Conservation (phyloP, 2,329 filamentous ascomycete genomes). For the Phoma sp. region DNA sequence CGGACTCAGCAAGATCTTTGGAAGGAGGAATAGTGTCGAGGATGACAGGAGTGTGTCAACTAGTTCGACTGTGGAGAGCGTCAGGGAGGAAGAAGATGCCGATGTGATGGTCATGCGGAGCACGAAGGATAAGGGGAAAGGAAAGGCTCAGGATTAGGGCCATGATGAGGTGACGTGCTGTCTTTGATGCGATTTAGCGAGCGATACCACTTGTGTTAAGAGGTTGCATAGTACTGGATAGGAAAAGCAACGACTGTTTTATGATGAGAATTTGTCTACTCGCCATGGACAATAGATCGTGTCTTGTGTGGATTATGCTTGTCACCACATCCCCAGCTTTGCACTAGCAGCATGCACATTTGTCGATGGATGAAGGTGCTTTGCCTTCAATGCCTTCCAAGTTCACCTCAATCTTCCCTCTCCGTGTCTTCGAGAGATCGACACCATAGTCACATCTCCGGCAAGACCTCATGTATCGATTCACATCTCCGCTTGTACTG, state of each 20-base stretch:
- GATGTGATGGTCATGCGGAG: slow-evolving; percentile 14
- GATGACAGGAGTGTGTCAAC: slow-evolving; percentile 11
- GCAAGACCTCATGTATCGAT: too few species aligned
- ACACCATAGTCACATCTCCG: too few species aligned
- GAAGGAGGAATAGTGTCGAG: slow-evolving; percentile 8
- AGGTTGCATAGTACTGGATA: not conserved
- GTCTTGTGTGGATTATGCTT: too few species aligned
- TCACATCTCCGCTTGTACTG: too few species aligned
- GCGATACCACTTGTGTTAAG: not conserved
- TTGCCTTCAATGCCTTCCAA: too few species aligned
- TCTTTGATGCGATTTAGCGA: not conserved
- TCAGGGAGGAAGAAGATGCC: slow-evolving; percentile 9
- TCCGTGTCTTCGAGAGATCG: too few species aligned
- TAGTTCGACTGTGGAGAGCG: slow-evolving; percentile 11
- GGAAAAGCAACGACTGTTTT: not conserved
- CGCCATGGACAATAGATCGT: not conserved
- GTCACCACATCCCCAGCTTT: too few species aligned
- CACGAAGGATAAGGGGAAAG: slow-evolving; percentile 5
- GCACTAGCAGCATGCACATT: too few species aligned
- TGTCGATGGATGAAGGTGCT: too few species aligned
- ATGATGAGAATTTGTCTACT: not conserved
- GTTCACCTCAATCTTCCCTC: too few species aligned
- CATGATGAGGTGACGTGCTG: not conserved
- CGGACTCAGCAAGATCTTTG: slow-evolving; percentile 14
- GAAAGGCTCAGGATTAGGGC: slow-evolving; percentile 3